phyloP scores from a whole-genome alignment of 768 basidiomycete genomes.

The Suillus variegatus region DNA sequence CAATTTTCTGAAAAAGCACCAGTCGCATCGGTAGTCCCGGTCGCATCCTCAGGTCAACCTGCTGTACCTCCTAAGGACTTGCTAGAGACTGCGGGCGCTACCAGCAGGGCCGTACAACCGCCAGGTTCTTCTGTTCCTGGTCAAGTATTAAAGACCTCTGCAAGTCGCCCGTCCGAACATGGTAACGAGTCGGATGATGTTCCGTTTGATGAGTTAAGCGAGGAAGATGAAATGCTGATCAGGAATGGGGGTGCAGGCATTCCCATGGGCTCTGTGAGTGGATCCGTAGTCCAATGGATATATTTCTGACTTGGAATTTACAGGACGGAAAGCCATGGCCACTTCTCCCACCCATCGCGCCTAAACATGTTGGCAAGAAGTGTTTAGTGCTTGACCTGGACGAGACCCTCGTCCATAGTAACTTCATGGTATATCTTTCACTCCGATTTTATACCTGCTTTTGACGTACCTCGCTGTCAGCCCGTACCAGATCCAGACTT shows the following conservation, averaged over 20 bases:
- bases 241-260: conserved; percentile 87
- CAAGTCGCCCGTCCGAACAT: conserved; percentile 32
- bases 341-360: conserved; percentile 72
- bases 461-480: conserved; percentile 38
- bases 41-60: conserved; percentile 31
- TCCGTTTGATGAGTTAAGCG: conserved; percentile 24
- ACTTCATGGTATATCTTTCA: conserved; percentile 73
- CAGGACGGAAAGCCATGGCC: conserved; percentile 84
- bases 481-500: conserved; percentile 88
- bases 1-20: conserved; percentile 17
- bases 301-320: background rate
- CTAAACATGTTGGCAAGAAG: conserved; percentile 78
- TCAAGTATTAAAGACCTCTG: background rate
- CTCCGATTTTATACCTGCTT: background rate
- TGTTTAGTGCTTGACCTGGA: conserved; percentile 92
- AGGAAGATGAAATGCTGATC: conserved; percentile 80
- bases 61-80: conserved; percentile 42
- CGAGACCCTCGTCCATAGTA: conserved; percentile 91
- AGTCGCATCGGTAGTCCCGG: conserved; percentile 12
- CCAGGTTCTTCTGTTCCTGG: conserved; percentile 61
- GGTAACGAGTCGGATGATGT: conserved; percentile 44
- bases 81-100: conserved; percentile 77
- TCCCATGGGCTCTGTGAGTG: conserved; percentile 79
- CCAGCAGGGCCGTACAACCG: conserved; percentile 81
- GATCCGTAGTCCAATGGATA: background rate